phyloP scores from a whole-genome alignment of 2,329 filamentous ascomycete genomes.

The Paecilomyces niveus region DNA sequence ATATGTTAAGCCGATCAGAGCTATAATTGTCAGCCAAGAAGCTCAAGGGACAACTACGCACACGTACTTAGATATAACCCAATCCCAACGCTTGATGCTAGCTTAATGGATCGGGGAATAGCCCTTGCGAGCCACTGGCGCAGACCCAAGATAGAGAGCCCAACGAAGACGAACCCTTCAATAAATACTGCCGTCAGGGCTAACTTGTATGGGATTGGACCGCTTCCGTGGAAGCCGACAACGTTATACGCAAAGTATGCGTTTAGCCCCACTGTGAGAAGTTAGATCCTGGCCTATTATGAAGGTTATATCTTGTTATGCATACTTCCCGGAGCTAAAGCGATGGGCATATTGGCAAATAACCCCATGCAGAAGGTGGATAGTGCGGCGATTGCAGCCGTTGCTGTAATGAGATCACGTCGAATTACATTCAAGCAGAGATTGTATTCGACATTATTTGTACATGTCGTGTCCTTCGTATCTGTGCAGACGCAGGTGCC shows the following conservation, averaged over 20 bases:
- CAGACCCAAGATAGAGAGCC: constrained; percentile 69
- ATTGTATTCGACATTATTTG: constrained; percentile 39
- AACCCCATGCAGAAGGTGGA: constrained; percentile 78
- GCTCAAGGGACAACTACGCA: not conserved
- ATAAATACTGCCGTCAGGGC: constrained; percentile 83
- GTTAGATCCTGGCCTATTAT: not conserved
- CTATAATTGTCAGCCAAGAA: constrained; percentile 12
- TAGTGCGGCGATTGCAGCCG: constrained; percentile 72
- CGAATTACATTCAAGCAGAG: constrained; percentile 52
- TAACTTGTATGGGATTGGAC: constrained; percentile 64
- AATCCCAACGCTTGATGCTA: constrained; percentile 79
- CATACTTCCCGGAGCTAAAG: constrained; percentile 59
- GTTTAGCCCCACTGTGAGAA: constrained; percentile 63
- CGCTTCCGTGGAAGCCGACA: constrained; percentile 69
- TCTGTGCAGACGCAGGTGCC: constrained; percentile 68
- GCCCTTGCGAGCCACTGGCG: constrained; percentile 82
- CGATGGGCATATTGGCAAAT: constrained; percentile 72
- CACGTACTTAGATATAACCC: constrained; percentile 60
- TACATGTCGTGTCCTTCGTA: constrained; percentile 42
- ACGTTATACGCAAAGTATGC: constrained; percentile 81
- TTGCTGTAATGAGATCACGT: constrained; percentile 76
- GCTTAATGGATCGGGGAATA: constrained; percentile 77
- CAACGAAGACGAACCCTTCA: constrained; percentile 80
- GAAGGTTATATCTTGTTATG: not conserved
- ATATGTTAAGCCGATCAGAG: constrained; percentile 62